Base-by-base conservation (phyloP, 179 eudicot species). In the Silene vulgaris region DNA sequence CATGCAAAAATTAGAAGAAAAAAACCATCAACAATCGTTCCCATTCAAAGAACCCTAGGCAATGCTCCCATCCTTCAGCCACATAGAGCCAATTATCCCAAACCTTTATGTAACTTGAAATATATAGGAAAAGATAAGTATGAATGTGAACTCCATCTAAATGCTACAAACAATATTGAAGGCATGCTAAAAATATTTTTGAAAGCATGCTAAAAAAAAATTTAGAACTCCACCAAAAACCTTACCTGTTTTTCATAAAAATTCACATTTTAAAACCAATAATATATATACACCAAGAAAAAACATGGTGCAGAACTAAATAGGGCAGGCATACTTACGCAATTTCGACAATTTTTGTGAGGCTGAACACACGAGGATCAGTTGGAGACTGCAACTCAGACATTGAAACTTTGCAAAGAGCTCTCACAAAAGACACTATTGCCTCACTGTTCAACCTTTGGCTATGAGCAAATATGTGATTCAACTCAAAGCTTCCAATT, bases 391-490 rank as follows among this genome's bases (percentile, higher is more conserved):
- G 99, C 89, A 95, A 80, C 80, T 95, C 99, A 72, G 89, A 82
- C 89, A 95, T 92, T 75, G 99, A 94, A 83, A 92, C 99, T 85
- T 90, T 92, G 85, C 95, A 89, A 76, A 95, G 97, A 73, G 97
- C 92, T 83, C 85, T 92, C 78, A 95, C 99, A 87, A 95, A 95
- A 73, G 97, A 90, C 73, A 92, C 99, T 80, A 95, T 95, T 76
- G 99, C 99, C 82, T 95, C 99, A 74, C 97, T 95, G 84, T 92
- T 87, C 79, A 95, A 83, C 88, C 97, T 87, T 85, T 92, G 97
- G 85, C 99, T 95, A 84, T 95, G 99, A 65, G 99, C 99, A 85
- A 92, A 95, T 68, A 95, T 92, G 86, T 95, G 99, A 84, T 95
- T 95, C 78, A 95, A 76, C 82, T 95, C 97, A 85, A 90, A 92